A percentile compares a stretch with the other conserved stretches of the same genome.
Evolutionary conservation across 1,284 basidiomycete species (phyloP).

Genomic region (Naganishia sp.): DNA sequence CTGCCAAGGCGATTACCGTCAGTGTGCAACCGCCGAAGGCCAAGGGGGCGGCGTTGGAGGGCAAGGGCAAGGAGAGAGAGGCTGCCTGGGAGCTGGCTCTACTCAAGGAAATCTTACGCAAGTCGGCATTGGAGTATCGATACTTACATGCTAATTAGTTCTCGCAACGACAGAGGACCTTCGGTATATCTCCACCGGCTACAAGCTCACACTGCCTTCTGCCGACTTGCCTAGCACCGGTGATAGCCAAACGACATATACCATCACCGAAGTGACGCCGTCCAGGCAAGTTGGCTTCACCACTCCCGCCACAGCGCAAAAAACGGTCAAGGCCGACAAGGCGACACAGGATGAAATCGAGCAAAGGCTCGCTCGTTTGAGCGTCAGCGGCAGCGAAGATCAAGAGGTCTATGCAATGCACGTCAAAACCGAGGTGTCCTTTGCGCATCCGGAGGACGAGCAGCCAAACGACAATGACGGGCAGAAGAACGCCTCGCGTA

Average conservation of each 20-base stretch:
- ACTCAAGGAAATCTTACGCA: conserved; percentile 52
- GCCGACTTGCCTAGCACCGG: not conserved
- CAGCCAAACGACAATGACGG: not conserved
- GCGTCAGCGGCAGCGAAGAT: conserved; percentile 27
- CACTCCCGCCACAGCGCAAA: conserved; percentile 42
- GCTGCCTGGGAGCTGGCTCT: conserved; percentile 53
- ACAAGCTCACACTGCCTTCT: conserved; percentile 65
- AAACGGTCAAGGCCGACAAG: conserved; percentile 46
- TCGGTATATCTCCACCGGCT: conserved; percentile 66
- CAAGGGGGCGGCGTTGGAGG: conserved; percentile 15
- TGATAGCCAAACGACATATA: conserved; percentile 61
- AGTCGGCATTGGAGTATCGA: conserved; percentile 22
- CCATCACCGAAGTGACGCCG: conserved; percentile 61
- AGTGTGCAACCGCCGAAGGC: conserved; percentile 5
- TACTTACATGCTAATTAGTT: conserved; percentile 33
- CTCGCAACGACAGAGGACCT: conserved; percentile 62
- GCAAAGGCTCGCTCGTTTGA: conserved; percentile 59
- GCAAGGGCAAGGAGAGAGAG: conserved; percentile 42
- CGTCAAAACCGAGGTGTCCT: conserved; percentile 43
- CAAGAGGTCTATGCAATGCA: conserved; percentile 49
- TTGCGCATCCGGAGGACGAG: conserved; percentile 31
- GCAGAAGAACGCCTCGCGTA: conserved; percentile 1
- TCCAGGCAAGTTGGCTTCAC: conserved; percentile 44
- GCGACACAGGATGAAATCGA: conserved; percentile 66
- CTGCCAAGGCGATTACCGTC: conserved; percentile 40